Evolutionary conservation across 192 early-diverging fungal species (phyloP).

Genomic region (Jimgerdemannia flammicorona): DNA sequence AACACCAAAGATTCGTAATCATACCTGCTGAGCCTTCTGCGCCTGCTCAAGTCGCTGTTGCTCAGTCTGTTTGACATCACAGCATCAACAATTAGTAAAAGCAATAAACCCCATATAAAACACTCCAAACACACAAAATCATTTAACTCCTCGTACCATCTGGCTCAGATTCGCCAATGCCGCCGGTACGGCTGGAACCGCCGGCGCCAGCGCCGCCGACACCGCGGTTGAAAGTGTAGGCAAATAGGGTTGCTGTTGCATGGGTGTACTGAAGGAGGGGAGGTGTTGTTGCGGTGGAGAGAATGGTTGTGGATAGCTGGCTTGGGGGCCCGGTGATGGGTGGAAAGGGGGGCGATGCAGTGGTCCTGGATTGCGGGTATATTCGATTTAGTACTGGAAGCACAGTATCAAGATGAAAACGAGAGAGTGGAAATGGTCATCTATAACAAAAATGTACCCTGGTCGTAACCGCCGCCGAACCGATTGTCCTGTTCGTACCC

Average conservation of each 20-base stretch:
- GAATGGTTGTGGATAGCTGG: background rate
- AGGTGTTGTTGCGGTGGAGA: background rate
- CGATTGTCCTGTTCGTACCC: background rate
- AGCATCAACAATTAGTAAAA: background rate
- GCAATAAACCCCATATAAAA: background rate
- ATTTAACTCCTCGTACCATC: background rate
- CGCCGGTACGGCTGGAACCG: background rate
- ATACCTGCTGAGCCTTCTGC: background rate
- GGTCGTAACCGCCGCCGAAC: background rate
- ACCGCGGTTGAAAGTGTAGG: background rate
- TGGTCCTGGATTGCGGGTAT: background rate
- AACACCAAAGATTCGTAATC: background rate
- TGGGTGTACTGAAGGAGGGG: background rate
- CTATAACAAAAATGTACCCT: background rate
- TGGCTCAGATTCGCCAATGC: background rate
- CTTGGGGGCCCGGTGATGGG: background rate
- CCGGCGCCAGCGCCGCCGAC: no score
- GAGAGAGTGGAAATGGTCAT: background rate
- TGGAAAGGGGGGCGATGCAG: background rate
- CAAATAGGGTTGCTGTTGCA: background rate
- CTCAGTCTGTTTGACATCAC: background rate
- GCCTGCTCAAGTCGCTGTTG: background rate
- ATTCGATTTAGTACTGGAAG: background rate
- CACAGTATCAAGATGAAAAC: background rate
- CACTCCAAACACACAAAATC: no score